phyloP scores from a whole-genome alignment of 2,329 filamentous ascomycete species.

The Fusarium globosum region DNA sequence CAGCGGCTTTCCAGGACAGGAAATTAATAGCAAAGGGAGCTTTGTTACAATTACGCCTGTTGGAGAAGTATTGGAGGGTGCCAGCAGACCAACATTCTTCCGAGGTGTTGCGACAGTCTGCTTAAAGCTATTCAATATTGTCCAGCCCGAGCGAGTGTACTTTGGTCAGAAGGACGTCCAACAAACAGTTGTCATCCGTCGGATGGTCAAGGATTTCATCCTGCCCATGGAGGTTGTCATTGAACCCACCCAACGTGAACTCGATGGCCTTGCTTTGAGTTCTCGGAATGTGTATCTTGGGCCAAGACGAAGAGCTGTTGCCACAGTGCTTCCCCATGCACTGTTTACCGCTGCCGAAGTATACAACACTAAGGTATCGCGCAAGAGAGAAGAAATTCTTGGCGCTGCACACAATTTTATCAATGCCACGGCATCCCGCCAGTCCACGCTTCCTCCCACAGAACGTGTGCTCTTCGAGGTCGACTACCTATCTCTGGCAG shows the following conservation, averaged over 20 bases:
- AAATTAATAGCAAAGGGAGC: constrained; percentile 80
- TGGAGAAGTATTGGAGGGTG: constrained; percentile 83
- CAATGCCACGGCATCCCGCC: constrained; percentile 65
- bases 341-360: constrained; percentile 76
- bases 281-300: constrained; percentile 96
- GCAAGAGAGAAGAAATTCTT: constrained; percentile 74
- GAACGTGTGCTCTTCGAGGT: constrained; percentile 80
- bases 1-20: constrained; percentile 76
- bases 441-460: constrained; percentile 67
- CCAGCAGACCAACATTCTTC: constrained; percentile 92
- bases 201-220: constrained; percentile 89
- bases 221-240: constrained; percentile 80
- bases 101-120: constrained; percentile 95
- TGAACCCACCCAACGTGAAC: constrained; percentile 78
- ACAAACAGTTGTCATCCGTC: constrained; percentile 89
- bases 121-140: constrained; percentile 74
- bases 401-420: constrained; percentile 74
- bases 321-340: constrained; percentile 76
- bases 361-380: constrained; percentile 64
- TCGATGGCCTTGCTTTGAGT: constrained; percentile 88
- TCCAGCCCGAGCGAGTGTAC: constrained; percentile 76
- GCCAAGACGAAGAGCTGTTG: constrained; percentile 74
- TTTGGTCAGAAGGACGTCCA: constrained; percentile 99
- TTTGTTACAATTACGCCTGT: constrained; percentile 94
- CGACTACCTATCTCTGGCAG: constrained; percentile 92